Base-by-base conservation (phyloP, 805 yeast genomes). In the Candida michaelii region DNA sequence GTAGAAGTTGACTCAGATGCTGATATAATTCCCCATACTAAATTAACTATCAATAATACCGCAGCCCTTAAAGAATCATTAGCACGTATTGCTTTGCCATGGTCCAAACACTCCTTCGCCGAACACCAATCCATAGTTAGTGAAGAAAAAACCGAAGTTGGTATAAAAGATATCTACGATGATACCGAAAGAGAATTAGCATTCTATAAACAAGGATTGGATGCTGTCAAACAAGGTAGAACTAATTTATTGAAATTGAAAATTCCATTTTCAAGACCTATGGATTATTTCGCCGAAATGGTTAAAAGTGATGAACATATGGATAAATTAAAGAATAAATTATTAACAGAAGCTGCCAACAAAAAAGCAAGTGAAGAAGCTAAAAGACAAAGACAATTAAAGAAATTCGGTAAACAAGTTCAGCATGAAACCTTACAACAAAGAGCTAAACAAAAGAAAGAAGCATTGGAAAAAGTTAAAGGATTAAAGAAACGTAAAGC, bases 201-300 rank as follows among this genome's bases (percentile, higher is more conserved):
- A 18, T 91, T 93, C 56, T 93, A 90, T 66, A 89, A 88, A 62
- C 99, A 93, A 70, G 96, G 95, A 5, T 76, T 93, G 44, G 84
- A 79, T 40, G 95, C 97, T 3, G 93, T 86, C 21, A 66, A 75
- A 39, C 79, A 76, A 52, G 96, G 86, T 18, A 82, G 91, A 57
- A 62, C 74, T 36, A 77, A 78, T 42, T 71, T 86, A 31, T 67
- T 81, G 43, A 81, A 81, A 56, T 75, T 86, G 51, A 83, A 83
- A 58, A 81, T 91, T 24, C 89, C 97, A 46, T 93, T 93, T 63
- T 75, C 95, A 21, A 80, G 99, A 64, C 99, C 99, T 27, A 70
- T 79, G 56, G 99, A 93, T 62, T 93, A 88, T 65, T 93, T 93
- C 69, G 99, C 99, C 14, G 99, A 93, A 68, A 93, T 93, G 99